Evolutionary conservation across 2,329 filamentous ascomycete species (phyloP).

Genomic region (Myriosclerotinia scirpicola): DNA sequence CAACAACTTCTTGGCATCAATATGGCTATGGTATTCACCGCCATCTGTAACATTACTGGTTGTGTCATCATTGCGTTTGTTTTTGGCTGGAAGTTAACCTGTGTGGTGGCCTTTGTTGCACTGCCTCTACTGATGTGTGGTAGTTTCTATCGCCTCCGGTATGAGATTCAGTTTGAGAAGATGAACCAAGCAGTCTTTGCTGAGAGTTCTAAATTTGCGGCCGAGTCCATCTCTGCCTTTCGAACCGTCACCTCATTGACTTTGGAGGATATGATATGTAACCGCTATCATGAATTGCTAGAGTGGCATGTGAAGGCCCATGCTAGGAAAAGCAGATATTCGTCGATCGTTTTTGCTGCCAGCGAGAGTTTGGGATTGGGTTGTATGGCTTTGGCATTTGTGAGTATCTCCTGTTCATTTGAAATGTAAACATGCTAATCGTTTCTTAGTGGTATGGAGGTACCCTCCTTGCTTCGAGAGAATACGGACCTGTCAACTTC

Average conservation of each 20-base stretch:
- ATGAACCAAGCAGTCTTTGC: slow-evolving; percentile 59
- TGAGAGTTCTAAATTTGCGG: slow-evolving; percentile 62
- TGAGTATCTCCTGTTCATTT: slow-evolving; percentile 47
- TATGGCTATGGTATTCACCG: slow-evolving; percentile 57
- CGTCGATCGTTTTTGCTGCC: slow-evolving; percentile 53
- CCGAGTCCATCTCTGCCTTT: slow-evolving; percentile 61
- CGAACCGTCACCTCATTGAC: slow-evolving; percentile 61
- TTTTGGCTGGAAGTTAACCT: slow-evolving; percentile 74
- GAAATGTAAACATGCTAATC: neutral
- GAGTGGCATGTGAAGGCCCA: slow-evolving; percentile 50
- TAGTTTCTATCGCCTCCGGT: slow-evolving; percentile 50
- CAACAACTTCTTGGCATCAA: slow-evolving; percentile 52
- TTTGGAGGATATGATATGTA: slow-evolving; percentile 57
- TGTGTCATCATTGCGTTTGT: slow-evolving; percentile 66
- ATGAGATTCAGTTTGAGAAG: slow-evolving; percentile 56
- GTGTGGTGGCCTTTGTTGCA: slow-evolving; percentile 63
- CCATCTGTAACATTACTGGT: slow-evolving; percentile 64
- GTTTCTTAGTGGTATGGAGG: slow-evolving; percentile 49
- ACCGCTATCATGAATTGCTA: slow-evolving; percentile 50
- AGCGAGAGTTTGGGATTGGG: slow-evolving; percentile 56
- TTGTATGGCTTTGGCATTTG: slow-evolving; percentile 57
- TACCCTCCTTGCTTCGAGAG: slow-evolving; percentile 30
- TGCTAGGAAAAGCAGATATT: slow-evolving; percentile 49
- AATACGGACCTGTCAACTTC: slow-evolving; percentile 49
- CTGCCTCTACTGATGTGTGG: slow-evolving; percentile 51